Base-by-base conservation (phyloP, 2,329 filamentous ascomycete genomes). In the Exophiala alcalophila region DNA sequence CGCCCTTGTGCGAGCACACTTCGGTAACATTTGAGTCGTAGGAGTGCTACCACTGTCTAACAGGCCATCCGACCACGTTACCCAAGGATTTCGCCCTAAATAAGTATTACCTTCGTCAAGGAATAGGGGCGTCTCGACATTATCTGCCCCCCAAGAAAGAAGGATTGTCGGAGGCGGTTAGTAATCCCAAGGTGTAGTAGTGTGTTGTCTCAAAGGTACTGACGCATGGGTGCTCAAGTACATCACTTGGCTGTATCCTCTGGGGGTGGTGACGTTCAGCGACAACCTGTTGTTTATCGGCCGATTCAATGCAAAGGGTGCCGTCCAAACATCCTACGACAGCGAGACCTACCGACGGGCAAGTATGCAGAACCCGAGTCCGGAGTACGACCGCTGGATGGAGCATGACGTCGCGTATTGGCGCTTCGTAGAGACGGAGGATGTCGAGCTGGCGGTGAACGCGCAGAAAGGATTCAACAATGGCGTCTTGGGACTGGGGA, bases 201-300 rank as follows among this genome's bases (percentile, higher is more conserved):
- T n/a, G n/a, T n/a, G n/a, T n/a, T n/a, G n/a, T n/a, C n/a, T n/a
- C n/a, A n/a, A n/a, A n/a, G n/a, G n/a, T n/a, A 28, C 25, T 28
- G 25, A 28, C 25, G 15, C 5, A 28, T 28, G 25, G 33, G 38
- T 47, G 5, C n/a, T n/a, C n/a, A n/a, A n/a, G n/a, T n/a, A n/a
- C n/a, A n/a, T n/a, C n/a, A 50, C 50, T n/a, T 53, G 50, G 50
- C 28, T 53, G 18, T 53, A 41, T 27, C 50, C 50, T 4, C 21
- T 53, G 5, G 39, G 40, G n/a, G 50, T 38, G 8, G 40, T 53
- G 7, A 53, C 42, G 2, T 53, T 53, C 31, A 53, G 50, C 37
- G 44, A 51, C 30, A 53, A 50, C 24, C 47, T 53, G 6, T 34
- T 53, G 7, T 53, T 53, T 40, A 53, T 53, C n/a, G 50, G 31